A percentile compares a stretch with the other conserved stretches of the same genome.
Conservation (phyloP, 2,329 filamentous ascomycete species). For the Xylariaceae sp. region DNA sequence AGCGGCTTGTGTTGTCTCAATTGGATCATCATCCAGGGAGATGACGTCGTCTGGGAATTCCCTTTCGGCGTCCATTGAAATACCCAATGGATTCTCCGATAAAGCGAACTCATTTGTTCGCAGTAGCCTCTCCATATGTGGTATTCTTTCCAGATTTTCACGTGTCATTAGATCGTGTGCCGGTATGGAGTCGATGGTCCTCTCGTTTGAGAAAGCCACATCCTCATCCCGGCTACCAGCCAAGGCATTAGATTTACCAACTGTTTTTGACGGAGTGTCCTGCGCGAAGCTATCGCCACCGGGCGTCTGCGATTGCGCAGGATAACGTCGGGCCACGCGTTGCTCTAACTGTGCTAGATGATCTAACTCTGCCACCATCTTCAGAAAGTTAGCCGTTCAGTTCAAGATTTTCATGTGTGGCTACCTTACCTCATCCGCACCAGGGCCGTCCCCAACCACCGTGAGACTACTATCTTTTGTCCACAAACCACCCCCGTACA, state of each 20-base stretch:
- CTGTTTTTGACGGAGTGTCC: conserved; percentile 4
- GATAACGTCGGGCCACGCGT: conserved; percentile 24
- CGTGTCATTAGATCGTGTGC: conserved; percentile 8
- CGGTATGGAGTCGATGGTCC: conserved; percentile 11
- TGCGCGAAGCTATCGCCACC: background rate
- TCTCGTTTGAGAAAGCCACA: conserved; percentile 9
- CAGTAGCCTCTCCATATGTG: conserved; percentile 1
- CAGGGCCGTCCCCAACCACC: conserved; percentile 17
- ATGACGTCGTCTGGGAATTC: conserved; percentile 5
- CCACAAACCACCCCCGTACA: conserved; percentile 23
- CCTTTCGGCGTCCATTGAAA: background rate
- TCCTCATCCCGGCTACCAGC: conserved; percentile 15
- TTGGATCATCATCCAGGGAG: background rate
- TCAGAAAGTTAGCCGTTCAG: conserved; percentile 13
- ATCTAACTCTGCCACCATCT: conserved; percentile 24
- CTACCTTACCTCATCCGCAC: conserved; percentile 21
- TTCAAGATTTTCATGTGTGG: conserved; percentile 21
- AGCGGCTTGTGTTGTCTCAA: conserved; percentile 2
- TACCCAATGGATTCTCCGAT: background rate
- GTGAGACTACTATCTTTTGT: conserved; percentile 15
- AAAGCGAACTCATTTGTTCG: background rate
- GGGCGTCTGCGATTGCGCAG: background rate
- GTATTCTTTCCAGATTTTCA: conserved; percentile 7
- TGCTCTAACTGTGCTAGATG: conserved; percentile 22
- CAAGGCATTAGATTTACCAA: conserved; percentile 13